Conservation (phyloP, 495 filamentous ascomycete genomes). For the Rhypophila decipiens region DNA sequence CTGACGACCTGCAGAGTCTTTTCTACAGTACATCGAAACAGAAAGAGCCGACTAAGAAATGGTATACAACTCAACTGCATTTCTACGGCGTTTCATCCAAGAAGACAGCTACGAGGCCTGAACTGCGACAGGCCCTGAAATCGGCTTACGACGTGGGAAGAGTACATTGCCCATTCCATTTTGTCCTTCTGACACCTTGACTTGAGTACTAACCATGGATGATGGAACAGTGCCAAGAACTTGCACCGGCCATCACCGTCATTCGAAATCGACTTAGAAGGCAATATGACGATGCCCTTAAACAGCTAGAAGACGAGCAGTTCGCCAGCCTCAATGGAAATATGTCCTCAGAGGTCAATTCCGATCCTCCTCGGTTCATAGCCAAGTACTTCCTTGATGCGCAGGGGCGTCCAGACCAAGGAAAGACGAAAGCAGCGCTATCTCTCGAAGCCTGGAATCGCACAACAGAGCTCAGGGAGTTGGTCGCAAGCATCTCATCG, state of each 20-base stretch:
- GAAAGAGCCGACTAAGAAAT: slow-evolving; percentile 7
- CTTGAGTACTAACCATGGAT: background rate
- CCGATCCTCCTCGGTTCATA: slow-evolving; percentile 12
- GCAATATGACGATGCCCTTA: background rate
- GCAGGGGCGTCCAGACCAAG: slow-evolving; percentile 1
- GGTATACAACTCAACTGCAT: slow-evolving; percentile 13
- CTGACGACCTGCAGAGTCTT: background rate
- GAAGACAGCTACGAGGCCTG: slow-evolving; percentile 1
- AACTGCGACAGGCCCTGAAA: slow-evolving; percentile 1
- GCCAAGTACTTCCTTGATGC: slow-evolving; percentile 19
- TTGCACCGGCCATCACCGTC: background rate
- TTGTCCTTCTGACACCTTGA: no score
- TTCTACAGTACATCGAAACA: background rate
- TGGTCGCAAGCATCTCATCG: background rate
- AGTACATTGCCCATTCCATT: background rate
- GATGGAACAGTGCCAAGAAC: slow-evolving; percentile 1
- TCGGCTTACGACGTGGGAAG: background rate
- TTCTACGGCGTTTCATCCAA: slow-evolving; percentile 12
- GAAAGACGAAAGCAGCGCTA: slow-evolving; percentile 5
- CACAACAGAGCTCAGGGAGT: background rate
- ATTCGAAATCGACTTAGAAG: slow-evolving; percentile 1
- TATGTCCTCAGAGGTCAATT: slow-evolving; percentile 2
- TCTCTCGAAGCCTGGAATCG: background rate
- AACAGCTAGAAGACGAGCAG: background rate
- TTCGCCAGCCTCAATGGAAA: background rate